Conservation (phyloP, 148 eudicot species). For the Fagopyrum tataricum region DNA sequence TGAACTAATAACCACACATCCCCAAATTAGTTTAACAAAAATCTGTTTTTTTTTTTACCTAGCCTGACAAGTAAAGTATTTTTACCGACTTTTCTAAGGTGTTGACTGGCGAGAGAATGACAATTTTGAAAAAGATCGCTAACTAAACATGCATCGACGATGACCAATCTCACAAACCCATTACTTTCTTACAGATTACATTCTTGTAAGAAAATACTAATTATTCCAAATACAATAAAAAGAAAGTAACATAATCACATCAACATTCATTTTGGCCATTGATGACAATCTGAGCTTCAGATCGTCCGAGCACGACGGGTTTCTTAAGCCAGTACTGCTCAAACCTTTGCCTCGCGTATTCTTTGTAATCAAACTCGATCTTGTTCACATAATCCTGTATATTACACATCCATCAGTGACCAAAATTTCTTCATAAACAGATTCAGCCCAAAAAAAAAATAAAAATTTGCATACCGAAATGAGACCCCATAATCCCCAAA, state of each 20-base stretch:
- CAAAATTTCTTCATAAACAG: no score
- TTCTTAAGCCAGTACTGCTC: conserved; percentile 72
- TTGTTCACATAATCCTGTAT: conserved; percentile 67
- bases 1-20: no score
- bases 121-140: no score
- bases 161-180: no score
- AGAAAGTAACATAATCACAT: background rate
- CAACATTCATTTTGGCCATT: background rate
- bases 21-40: no score
- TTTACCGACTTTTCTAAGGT: no score
- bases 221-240: background rate
- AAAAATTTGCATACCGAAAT: conserved; percentile 52
- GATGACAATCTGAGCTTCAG: background rate
- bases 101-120: no score
- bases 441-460: background rate
- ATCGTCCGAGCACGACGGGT: conserved; percentile 46
- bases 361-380: conserved; percentile 86
- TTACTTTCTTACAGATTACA: background rate
- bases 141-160: no score
- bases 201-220: background rate
- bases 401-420: background rate
- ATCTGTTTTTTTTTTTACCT: no score
- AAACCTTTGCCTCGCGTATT: conserved; percentile 87
- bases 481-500: conserved; percentile 96
- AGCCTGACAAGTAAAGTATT: no score